Evolutionary conservation across 2,329 filamentous ascomycete genomes (phyloP).

Genomic region (Cercospora zeina): DNA sequence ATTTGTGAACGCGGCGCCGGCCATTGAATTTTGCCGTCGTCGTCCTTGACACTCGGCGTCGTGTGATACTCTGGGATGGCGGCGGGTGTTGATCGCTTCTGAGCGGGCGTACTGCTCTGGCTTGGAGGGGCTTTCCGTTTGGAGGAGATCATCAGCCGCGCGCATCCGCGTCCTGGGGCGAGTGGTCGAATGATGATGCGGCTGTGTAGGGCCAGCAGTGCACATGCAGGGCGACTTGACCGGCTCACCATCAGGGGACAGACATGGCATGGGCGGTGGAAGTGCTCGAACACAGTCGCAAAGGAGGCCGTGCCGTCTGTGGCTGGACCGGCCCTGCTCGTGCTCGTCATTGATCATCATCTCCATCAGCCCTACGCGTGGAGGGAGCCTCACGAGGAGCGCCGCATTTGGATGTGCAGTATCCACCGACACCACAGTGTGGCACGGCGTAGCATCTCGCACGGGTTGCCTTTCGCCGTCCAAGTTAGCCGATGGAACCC

Average conservation of each 20-base stretch:
- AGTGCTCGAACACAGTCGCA: not conserved
- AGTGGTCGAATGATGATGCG: not conserved
- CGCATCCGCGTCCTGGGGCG: not conserved
- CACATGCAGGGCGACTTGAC: not conserved
- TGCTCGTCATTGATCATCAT: constrained; percentile 7
- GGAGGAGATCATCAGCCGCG: constrained; percentile 18
- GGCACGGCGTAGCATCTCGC: not conserved
- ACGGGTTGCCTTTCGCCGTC: not conserved
- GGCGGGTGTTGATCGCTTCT: constrained; percentile 34
- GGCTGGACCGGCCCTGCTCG: not conserved
- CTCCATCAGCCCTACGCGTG: constrained; percentile 6
- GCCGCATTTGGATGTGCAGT: too few relatives aligned
- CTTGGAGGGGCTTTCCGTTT: constrained; percentile 24
- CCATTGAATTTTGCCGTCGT: constrained; percentile 57
- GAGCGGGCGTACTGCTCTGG: constrained; percentile 27
- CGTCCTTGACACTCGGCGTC: constrained; percentile 46
- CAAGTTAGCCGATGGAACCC: constrained; percentile 1
- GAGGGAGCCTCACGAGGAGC: not conserved
- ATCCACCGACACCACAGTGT: too few relatives aligned
- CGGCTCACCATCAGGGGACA: not conserved
- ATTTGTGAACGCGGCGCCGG: constrained; percentile 61
- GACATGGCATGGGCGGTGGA: not conserved
- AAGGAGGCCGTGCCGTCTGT: not conserved
- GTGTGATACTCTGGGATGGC: constrained; percentile 50
- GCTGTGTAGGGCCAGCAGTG: not conserved